phyloP scores from a whole-genome alignment of 1,139 yeast species.

The Yamadazyma dendronema region DNA sequence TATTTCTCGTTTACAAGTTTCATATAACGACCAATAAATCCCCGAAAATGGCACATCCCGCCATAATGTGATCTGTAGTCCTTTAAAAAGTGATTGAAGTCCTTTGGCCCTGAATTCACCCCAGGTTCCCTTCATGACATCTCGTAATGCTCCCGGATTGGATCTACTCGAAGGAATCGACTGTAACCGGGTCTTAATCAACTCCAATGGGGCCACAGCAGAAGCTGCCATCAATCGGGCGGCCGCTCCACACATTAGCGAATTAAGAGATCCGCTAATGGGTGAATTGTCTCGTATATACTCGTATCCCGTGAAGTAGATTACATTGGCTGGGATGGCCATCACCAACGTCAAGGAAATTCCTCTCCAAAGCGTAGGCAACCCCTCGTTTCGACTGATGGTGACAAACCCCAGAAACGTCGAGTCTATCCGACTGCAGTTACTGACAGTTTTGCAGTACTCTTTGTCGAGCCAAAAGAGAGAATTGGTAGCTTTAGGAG shows the following conservation, averaged over 20 bases:
- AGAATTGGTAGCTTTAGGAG: slow-evolving; percentile 16
- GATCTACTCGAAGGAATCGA: slow-evolving; percentile 58
- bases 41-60: slow-evolving; percentile 97
- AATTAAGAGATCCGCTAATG: slow-evolving; percentile 55
- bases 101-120: slow-evolving; percentile 60
- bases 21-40: slow-evolving; percentile 90
- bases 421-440: slow-evolving; percentile 43
- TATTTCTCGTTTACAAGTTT: slow-evolving; percentile 34
- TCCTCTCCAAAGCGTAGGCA: slow-evolving; percentile 84
- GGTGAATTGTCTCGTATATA: slow-evolving; percentile 76
- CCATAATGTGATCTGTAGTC: slow-evolving; percentile 86
- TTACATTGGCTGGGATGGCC: slow-evolving; percentile 92
- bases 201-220: slow-evolving; percentile 81
- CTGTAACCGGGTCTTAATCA: slow-evolving; percentile 84
- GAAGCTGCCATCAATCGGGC: slow-evolving; percentile 88
- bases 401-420: slow-evolving; percentile 72
- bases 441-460: slow-evolving; percentile 34
- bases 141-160: slow-evolving; percentile 40
- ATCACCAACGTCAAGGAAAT: slow-evolving; percentile 76
- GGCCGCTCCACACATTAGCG: slow-evolving; percentile 79
- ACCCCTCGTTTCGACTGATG: slow-evolving; percentile 72
- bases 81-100: slow-evolving; percentile 67
- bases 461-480: slow-evolving; percentile 44
- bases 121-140: slow-evolving; percentile 56
- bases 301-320: slow-evolving; percentile 93